phyloP scores from a whole-genome alignment of 1,284 basidiomycete species.

The Wolfiporia cocos region DNA sequence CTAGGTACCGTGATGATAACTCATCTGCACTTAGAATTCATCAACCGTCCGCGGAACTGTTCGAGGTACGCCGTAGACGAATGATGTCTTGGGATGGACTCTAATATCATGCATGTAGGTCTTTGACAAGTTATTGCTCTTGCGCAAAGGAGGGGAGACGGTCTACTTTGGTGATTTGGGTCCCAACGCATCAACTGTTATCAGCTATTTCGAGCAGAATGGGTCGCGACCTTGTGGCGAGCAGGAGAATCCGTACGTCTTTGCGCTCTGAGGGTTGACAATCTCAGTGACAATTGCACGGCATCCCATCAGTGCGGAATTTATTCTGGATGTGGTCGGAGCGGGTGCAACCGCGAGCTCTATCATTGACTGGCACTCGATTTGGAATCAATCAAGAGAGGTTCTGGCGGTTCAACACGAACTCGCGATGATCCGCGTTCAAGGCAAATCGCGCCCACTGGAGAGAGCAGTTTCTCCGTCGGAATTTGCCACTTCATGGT shows the following conservation, averaged over 20 bases:
- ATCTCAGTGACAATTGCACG: not conserved
- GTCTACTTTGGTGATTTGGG: constrained; percentile 77
- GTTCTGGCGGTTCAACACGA: constrained; percentile 18
- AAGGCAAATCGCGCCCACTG: constrained; percentile 19
- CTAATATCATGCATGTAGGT: constrained; percentile 25
- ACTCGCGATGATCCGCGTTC: constrained; percentile 20
- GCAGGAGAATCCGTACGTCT: constrained; percentile 34
- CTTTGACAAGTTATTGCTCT: constrained; percentile 54
- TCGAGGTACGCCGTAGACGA: constrained; percentile 25
- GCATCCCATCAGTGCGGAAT: constrained; percentile 38
- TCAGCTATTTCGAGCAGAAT: constrained; percentile 62
- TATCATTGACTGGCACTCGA: constrained; percentile 23
- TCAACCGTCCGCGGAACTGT: constrained; percentile 68
- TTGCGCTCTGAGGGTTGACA: not conserved
- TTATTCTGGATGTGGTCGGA: constrained; percentile 62
- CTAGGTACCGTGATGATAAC: not conserved
- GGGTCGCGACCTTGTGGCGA: constrained; percentile 36
- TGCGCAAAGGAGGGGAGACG: constrained; percentile 60
- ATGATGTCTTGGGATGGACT: not conserved
- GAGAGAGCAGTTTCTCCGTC: constrained; percentile 20
- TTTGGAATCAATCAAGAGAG: constrained; percentile 24
- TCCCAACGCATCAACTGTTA: constrained; percentile 41
- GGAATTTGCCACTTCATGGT: constrained; percentile 44
- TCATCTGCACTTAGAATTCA: constrained; percentile 27
- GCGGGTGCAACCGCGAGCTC: constrained; percentile 38